Base-by-base conservation (phyloP, 2,329 filamentous ascomycete species). In the Talaromyces sp. region DNA sequence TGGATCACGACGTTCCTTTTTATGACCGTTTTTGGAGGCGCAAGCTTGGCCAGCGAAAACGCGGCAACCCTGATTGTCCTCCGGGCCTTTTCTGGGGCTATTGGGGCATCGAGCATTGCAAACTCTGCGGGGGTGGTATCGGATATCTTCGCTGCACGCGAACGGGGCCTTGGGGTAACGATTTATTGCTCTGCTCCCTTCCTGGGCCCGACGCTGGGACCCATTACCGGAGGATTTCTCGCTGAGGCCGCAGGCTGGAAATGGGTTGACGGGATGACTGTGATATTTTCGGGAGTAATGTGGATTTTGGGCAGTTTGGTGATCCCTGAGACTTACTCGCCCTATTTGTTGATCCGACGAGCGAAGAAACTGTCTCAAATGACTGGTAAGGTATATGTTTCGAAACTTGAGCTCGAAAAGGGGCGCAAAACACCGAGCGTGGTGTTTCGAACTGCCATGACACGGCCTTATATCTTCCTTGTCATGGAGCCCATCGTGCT, bases 111-210 rank as follows among this genome's bases (percentile, higher is more conserved):
- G 26, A 82, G 86, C 0, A 71, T 89, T 17, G 87, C 86, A 0
- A 87, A 87, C 64, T 87, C 87, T 7, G 86, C 85, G 32, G 87
- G 87, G 19, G 84, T 84, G 1, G 86, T 90, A 50, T 83, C 85
- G 29, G 88, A 91, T 71, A 79, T 90, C 73, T 81, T 54, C 51
- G 19, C 27, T 21, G 27, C 27, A 21, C 4, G 8, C 10, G 29
- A 54, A 27, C 29, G 27, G 11, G 51, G 51, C 7, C 27, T 54
- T 32, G 51, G 27, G 26, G 27, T 35, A 19, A 54, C 27, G 24
- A 21, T 54, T 54, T 54, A 54, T 29, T 21, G 51, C n/a, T 54
- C 51, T 55, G 53, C 31, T 55, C 7, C 31, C n/a, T 41, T 55
- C 19, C 19, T 55, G 21, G 31, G 17, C 31, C 19, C 17, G 9